Percentiles rank a stretch among this genome's conserved stretches.
These are phyloP conservation scores for Geotrichum carabidarum DNA, from an alignment of 1,139 yeast species.

Conservation along the genomic window DNA sequence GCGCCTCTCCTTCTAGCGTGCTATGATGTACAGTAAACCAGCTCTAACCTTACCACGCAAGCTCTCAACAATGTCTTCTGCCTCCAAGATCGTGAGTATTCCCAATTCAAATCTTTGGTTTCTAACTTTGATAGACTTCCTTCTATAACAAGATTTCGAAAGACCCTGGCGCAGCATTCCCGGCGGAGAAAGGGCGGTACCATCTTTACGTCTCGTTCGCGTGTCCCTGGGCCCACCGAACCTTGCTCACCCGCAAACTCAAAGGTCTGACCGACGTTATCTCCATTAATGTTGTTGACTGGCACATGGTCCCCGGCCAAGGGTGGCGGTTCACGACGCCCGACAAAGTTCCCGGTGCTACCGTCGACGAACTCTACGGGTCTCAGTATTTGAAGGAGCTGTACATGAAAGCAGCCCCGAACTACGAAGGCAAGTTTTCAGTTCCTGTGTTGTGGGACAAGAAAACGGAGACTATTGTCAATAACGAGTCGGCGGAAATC, in stretches of 20 bases:
- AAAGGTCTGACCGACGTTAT: slow-evolving; percentile 64
- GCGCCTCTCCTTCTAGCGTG: too few species aligned
- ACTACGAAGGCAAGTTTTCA: slow-evolving; percentile 75
- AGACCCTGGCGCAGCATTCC: slow-evolving; percentile 55
- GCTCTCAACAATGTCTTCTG: too few species aligned
- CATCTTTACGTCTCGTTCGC: slow-evolving; percentile 84
- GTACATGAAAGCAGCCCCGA: slow-evolving; percentile 69
- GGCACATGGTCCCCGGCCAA: slow-evolving; percentile 63
- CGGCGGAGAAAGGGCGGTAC: slow-evolving; percentile 75
- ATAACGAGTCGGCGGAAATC: slow-evolving; percentile 85
- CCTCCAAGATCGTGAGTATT: too few species aligned
- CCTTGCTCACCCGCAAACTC: slow-evolving; percentile 66
- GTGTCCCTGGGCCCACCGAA: slow-evolving; percentile 95
- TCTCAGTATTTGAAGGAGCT: slow-evolving; percentile 59
- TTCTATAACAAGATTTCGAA: slow-evolving; percentile 60
- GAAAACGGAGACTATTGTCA: slow-evolving; percentile 74
- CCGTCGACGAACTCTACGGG: slow-evolving; percentile 64
- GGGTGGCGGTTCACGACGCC: slow-evolving; percentile 78
- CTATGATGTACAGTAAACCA: too few species aligned
- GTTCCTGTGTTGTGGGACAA: slow-evolving; percentile 94
- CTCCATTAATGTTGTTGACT: slow-evolving; percentile 70
- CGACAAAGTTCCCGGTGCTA: slow-evolving; percentile 51
- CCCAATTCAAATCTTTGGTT: too few species aligned
- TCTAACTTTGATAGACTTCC: background rate
- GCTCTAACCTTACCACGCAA: too few species aligned